phyloP scores from a whole-genome alignment of 768 basidiomycete species.

The Gymnopilus dilepis region DNA sequence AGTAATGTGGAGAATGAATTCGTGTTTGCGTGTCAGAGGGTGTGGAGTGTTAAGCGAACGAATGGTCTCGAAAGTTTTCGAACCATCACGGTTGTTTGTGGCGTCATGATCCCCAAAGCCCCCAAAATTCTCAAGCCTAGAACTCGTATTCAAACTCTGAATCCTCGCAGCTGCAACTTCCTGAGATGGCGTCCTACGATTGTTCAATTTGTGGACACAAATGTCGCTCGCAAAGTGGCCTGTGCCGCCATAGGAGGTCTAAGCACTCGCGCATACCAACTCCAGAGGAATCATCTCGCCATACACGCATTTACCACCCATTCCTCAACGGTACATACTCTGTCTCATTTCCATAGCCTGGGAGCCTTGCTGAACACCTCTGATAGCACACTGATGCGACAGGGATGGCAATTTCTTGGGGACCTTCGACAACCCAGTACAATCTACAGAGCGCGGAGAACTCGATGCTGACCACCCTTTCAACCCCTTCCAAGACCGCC shows the following conservation, averaged over 20 bases:
- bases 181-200: slow-evolving; percentile 2
- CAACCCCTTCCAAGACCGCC: slow-evolving; percentile 30
- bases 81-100: not conserved
- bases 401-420: slow-evolving; percentile 12
- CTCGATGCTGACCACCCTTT: slow-evolving; percentile 31
- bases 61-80: not conserved
- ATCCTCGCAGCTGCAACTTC: not conserved
- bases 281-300: slow-evolving; percentile 10
- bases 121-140: not conserved
- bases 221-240: slow-evolving; percentile 15
- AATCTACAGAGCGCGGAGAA: not conserved
- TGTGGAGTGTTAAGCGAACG: not conserved
- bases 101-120: not conserved
- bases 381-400: slow-evolving; percentile 15
- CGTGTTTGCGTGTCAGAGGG: not conserved
- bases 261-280: slow-evolving; percentile 6
- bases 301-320: slow-evolving; percentile 15
- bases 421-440: not conserved
- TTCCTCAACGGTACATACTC: slow-evolving; percentile 21
- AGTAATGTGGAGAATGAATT: not conserved
- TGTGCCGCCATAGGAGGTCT: slow-evolving; percentile 11
- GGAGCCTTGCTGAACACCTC: too few relatives aligned
- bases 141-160: not conserved
- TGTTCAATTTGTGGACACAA: slow-evolving; percentile 11
- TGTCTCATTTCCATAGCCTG: not conserved